A percentile compares a stretch with the other conserved stretches of the same genome.
phyloP scores from a whole-genome alignment of 495 filamentous ascomycete species.

The Penicillium samsonianum region DNA sequence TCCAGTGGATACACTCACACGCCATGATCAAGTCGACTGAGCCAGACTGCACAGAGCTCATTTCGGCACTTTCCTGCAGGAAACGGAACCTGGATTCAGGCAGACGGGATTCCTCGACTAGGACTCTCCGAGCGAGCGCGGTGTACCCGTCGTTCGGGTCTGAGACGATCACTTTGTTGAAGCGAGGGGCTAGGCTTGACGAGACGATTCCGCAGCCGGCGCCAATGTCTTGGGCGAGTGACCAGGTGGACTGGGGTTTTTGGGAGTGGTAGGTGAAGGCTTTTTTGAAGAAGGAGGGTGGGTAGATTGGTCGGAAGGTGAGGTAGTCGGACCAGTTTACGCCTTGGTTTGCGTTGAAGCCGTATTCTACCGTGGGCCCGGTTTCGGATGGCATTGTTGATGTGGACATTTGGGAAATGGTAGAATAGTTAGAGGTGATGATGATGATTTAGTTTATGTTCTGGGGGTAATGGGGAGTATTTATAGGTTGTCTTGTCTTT shows the following conservation, averaged over 20 bases:
- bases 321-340: slow-evolving; percentile 12
- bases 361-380: background rate
- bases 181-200: slow-evolving; percentile 4
- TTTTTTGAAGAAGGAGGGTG: slow-evolving; percentile 7
- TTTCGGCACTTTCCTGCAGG: slow-evolving; percentile 5
- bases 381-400: background rate
- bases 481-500: background rate
- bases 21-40: slow-evolving; percentile 4
- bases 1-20: slow-evolving; percentile 13
- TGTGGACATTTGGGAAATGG: background rate
- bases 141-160: slow-evolving; percentile 11
- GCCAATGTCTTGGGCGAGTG: slow-evolving; percentile 6
- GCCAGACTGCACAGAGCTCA: slow-evolving; percentile 2
- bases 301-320: slow-evolving; percentile 9
- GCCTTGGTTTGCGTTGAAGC: slow-evolving; percentile 8
- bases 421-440: background rate
- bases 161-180: slow-evolving; percentile 8
- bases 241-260: background rate
- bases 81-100: slow-evolving; percentile 1
- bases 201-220: slow-evolving; percentile 9
- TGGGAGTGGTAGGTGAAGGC: slow-evolving; percentile 8
- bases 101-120: background rate
- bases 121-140: slow-evolving; percentile 3
- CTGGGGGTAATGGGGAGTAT: background rate
- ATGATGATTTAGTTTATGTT: background rate